Conservation (phyloP, 495 filamentous ascomycete genomes). For the Annulohypoxylon stygium region DNA sequence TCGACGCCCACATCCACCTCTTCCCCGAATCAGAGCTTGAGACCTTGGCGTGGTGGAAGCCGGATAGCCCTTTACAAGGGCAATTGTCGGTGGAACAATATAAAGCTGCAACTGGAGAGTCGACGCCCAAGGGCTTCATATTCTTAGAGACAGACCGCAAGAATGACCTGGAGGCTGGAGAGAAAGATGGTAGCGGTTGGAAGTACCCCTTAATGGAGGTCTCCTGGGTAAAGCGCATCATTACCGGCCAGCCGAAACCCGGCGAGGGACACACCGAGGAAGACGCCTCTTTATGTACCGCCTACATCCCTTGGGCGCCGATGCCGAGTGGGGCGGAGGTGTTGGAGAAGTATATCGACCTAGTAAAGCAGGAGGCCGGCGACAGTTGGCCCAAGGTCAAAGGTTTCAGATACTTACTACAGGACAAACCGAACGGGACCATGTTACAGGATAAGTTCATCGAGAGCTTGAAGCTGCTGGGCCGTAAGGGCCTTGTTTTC, state of each 20-base stretch:
- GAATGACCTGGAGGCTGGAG: slow-evolving; percentile 65
- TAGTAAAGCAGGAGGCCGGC: slow-evolving; percentile 64
- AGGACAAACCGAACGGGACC: slow-evolving; percentile 75
- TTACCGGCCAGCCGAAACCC: slow-evolving; percentile 64
- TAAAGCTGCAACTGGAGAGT: slow-evolving; percentile 51
- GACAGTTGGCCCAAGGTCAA: slow-evolving; percentile 62
- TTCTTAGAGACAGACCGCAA: slow-evolving; percentile 86
- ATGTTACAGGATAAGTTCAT: slow-evolving; percentile 73
- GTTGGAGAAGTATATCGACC: slow-evolving; percentile 64
- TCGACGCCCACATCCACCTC: slow-evolving; percentile 92
- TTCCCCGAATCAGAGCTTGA: slow-evolving; percentile 74
- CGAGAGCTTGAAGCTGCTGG: slow-evolving; percentile 76
- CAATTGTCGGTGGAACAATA: slow-evolving; percentile 76
- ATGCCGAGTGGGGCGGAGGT: slow-evolving; percentile 68
- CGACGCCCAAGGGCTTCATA: slow-evolving; percentile 72
- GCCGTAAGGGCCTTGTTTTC: slow-evolving; percentile 73
- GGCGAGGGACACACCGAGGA: slow-evolving; percentile 70
- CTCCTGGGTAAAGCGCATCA: slow-evolving; percentile 72
- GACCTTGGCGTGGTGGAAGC: slow-evolving; percentile 73
- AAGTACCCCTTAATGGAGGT: slow-evolving; percentile 76
- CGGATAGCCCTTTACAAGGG: slow-evolving; percentile 66
- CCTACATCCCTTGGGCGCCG: slow-evolving; percentile 86
- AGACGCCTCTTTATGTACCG: slow-evolving; percentile 69
- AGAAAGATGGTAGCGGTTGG: slow-evolving; percentile 61
- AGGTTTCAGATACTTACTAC: slow-evolving; percentile 84